These are phyloP conservation scores for Colletotrichum kahawae DNA, from an alignment of 2,329 filamentous ascomycete genomes.

Conservation along the genomic window DNA sequence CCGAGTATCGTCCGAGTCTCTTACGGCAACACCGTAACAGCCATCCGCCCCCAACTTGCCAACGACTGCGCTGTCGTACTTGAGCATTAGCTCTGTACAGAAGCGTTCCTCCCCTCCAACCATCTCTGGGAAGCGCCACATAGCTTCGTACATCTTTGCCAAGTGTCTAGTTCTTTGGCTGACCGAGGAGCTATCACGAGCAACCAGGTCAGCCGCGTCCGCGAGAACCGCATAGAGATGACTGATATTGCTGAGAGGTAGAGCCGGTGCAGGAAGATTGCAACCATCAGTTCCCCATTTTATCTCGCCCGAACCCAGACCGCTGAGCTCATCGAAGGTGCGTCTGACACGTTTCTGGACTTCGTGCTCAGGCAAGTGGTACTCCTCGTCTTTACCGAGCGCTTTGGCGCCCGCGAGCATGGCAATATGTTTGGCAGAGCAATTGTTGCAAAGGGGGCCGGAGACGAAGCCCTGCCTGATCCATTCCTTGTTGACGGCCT, in stretches of 20 bases:
- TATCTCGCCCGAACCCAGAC: background rate
- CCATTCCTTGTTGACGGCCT: background rate
- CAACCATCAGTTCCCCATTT: background rate
- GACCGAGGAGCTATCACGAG: background rate
- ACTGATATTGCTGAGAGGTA: background rate
- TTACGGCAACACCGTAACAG: background rate
- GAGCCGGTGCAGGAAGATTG: background rate
- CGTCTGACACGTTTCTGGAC: background rate
- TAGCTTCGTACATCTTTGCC: background rate
- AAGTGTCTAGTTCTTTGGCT: background rate
- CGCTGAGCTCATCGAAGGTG: background rate
- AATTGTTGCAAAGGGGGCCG: background rate
- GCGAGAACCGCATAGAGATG: background rate
- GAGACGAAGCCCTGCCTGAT: fast-evolving
- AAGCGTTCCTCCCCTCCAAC: background rate
- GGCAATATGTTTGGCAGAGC: background rate
- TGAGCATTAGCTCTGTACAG: background rate
- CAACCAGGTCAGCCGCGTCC: background rate
- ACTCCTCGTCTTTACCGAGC: background rate
- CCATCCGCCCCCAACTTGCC: background rate
- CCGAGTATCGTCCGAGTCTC: background rate
- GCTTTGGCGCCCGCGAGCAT: background rate
- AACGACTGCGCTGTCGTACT: background rate
- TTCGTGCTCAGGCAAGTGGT: background rate
- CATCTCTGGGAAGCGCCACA: background rate